Evolutionary conservation across 306 rosid species (phyloP), one percentile per base, ranked within the genome.

Genomic region (Prunus kanzakura): DNA sequence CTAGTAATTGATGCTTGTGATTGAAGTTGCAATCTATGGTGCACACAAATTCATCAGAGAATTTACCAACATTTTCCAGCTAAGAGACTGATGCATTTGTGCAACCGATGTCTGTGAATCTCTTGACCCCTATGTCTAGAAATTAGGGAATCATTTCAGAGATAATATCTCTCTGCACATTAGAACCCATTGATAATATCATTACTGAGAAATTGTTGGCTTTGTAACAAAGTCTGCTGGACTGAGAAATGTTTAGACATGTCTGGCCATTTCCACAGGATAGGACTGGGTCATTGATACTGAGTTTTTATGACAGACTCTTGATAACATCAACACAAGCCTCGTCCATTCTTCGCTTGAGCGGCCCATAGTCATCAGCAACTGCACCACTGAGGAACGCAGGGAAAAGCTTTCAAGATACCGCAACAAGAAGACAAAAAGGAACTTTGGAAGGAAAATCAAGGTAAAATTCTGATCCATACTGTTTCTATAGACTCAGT

Each of bases 371-470:
- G 56, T 75, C 19, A 73, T 80, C 81, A 83, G 81, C 87, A 89
- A 91, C 86, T 88, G 89, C 85, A 91, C 79, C 78, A 84, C 86
- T 0, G 96, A 96, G 82, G 98, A 91, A 41, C 99, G 99, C 72
- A 78, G 1, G 58, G 96, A 96, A 80, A 89, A 96, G 86, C 98
- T 96, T 76, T 89, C 97, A 16, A 88, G 99, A 83, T 96, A 96
- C 82, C 87, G 99, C 84, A 93, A 83, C 69, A 96, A 96, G 91
- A 93, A 86, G 88, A 81, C 90, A 7, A 96, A 91, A 85, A 89
- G 99, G 84, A 96, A 96, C 72, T 96, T 96, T 18, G 97, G 97
- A 80, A 86, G 99, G 91, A 96, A 96, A 87, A 92, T 96, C 84
- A 96, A 96, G 99, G 99, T 96, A 88, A 64, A 46, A 16, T 60